Evolutionary conservation across 2,329 filamentous ascomycete genomes (phyloP).

Genomic region (Xylariaceae sp.): DNA sequence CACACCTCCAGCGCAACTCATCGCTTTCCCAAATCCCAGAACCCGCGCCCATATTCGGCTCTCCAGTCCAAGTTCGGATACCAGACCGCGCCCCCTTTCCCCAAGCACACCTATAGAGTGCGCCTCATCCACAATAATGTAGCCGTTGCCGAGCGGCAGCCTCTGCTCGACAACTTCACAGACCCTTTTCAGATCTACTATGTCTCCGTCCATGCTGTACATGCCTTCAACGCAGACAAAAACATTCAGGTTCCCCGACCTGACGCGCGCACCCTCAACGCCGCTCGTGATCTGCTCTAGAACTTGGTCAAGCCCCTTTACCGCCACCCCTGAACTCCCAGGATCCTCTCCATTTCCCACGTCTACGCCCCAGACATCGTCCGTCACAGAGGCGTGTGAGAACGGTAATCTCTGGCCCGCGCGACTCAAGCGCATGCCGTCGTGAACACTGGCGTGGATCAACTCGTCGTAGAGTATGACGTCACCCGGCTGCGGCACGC

Average conservation of each 20-base stretch:
- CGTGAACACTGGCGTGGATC: conserved; percentile 75
- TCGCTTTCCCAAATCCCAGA: conserved; percentile 66
- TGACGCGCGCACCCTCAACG: conserved; percentile 9
- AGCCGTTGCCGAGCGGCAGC: conserved; percentile 56
- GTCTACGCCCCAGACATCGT: not conserved
- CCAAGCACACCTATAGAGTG: conserved; percentile 64
- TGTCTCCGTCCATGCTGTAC: conserved; percentile 83
- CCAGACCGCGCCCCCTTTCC: conserved; percentile 53
- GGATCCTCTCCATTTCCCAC: not conserved
- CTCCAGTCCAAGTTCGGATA: conserved; percentile 56
- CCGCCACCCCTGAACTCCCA: not conserved
- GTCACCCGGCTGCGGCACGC: conserved; percentile 59
- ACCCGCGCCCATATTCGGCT: conserved; percentile 55
- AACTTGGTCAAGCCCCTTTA: conserved; percentile 25
- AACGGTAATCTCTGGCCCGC: conserved; percentile 51
- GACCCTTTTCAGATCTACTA: conserved; percentile 62
- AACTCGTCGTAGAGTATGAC: conserved; percentile 70
- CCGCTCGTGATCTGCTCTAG: conserved; percentile 26
- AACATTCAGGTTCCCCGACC: conserved; percentile 43
- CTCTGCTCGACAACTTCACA: conserved; percentile 54
- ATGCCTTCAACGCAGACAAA: conserved; percentile 69
- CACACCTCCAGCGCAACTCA: conserved; percentile 68
- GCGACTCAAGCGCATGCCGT: conserved; percentile 68
- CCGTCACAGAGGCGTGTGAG: conserved; percentile 51
- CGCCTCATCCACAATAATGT: conserved; percentile 67